These are phyloP conservation scores for Stachybotrys chartarum DNA, from an alignment of 2,329 filamentous ascomycete species.

Conservation along the genomic window DNA sequence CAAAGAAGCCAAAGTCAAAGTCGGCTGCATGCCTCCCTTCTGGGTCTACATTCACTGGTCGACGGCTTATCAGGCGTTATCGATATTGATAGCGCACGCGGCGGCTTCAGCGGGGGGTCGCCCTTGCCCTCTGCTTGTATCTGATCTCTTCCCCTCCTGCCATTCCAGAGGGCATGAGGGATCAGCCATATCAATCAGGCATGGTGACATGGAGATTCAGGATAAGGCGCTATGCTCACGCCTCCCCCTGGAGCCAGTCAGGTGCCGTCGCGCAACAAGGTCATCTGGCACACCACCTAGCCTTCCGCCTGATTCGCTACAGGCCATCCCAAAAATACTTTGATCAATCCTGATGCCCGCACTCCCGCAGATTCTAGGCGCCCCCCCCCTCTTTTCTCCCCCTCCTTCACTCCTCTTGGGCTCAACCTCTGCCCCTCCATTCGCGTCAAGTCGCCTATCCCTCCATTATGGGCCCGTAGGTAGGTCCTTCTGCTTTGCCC, in stretches of 20 bases:
- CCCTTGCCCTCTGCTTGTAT: not conserved
- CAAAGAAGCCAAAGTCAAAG: too few species aligned
- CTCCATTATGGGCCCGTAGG: not conserved
- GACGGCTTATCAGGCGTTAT: not conserved
- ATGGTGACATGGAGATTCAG: not conserved
- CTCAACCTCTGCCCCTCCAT: not conserved
- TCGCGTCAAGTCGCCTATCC: not conserved
- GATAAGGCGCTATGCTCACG: not conserved
- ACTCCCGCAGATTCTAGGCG: not conserved
- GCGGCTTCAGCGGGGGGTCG: not conserved
- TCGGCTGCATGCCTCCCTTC: too few species aligned
- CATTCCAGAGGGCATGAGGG: not conserved
- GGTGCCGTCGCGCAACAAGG: conserved; percentile 10
- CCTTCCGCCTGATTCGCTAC: not conserved
- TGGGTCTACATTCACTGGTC: too few species aligned
- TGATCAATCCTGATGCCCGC: not conserved
- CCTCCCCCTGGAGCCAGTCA: conserved; percentile 14
- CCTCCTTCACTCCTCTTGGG: not conserved
- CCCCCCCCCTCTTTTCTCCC: not conserved
- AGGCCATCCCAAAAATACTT: not conserved
- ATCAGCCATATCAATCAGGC: not conserved
- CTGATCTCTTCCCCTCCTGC: not conserved
- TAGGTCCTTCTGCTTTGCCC: too few species aligned
- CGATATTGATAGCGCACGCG: not conserved
- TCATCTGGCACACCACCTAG: conserved; percentile 13